phyloP scores from a whole-genome alignment of 345 rosid species.

The Salix viminalis region DNA sequence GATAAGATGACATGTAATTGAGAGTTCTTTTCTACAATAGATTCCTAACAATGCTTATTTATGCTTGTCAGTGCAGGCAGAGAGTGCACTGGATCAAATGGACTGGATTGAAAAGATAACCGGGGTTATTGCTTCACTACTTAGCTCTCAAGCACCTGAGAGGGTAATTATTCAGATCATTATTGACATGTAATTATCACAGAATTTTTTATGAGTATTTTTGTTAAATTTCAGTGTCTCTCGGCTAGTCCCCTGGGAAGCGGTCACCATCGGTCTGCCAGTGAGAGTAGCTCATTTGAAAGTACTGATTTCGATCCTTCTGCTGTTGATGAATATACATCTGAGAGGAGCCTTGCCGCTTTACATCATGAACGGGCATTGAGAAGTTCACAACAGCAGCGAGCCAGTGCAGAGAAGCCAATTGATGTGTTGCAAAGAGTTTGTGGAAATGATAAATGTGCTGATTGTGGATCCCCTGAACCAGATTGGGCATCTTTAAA shows the following conservation, averaged over 20 bases:
- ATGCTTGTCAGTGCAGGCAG: constrained; percentile 94
- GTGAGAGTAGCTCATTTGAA: constrained; percentile 97
- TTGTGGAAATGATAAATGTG: constrained; percentile 91
- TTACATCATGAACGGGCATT: constrained; percentile 57
- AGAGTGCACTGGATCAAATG: constrained; percentile 94
- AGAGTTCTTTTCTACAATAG: constrained; percentile 13
- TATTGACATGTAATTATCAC: constrained; percentile 6
- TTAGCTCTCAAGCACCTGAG: constrained; percentile 93
- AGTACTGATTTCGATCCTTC: constrained; percentile 88
- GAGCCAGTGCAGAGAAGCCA: constrained; percentile 79
- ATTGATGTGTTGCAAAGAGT: constrained; percentile 73
- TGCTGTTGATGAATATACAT: constrained; percentile 63
- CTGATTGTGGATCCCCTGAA: constrained; percentile 97
- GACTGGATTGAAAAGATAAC: constrained; percentile 99
- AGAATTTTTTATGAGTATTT: constrained; percentile 22
- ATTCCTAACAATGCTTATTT: constrained; percentile 38
- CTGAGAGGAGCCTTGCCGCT: constrained; percentile 58
- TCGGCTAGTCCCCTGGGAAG: constrained; percentile 78
- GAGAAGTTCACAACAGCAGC: constrained; percentile 67
- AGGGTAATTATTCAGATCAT: constrained; percentile 46
- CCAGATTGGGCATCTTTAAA: constrained; percentile 99
- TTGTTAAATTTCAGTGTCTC: constrained; percentile 55
- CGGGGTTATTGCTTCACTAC: constrained; percentile 96
- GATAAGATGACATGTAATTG: neutral
- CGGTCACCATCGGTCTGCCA: constrained; percentile 87